These are phyloP conservation scores for Sugiyamaella japonica DNA, from an alignment of 1,139 yeast genomes.

Conservation along the genomic window DNA sequence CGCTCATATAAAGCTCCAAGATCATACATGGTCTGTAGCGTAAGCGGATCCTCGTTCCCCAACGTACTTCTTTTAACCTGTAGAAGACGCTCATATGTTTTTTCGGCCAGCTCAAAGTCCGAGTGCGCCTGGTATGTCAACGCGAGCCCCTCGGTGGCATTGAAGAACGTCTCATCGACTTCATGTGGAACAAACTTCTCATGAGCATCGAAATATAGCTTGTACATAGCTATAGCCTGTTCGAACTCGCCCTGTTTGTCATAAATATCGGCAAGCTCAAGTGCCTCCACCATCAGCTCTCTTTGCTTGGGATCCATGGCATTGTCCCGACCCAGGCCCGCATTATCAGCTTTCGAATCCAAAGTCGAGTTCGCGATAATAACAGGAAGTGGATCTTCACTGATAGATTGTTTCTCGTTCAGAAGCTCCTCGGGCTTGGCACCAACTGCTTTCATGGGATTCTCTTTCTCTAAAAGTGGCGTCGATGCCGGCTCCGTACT, in stretches of 20 bases:
- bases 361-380: neutral
- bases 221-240: slow-evolving; percentile 12
- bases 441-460: slow-evolving; percentile 4
- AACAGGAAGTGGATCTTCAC: neutral
- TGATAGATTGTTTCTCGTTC: neutral
- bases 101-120: neutral
- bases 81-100: neutral
- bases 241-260: slow-evolving; percentile 1
- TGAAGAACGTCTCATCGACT: neutral
- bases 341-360: neutral
- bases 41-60: neutral
- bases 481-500: slow-evolving; percentile 11
- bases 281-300: slow-evolving; percentile 6
- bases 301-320: neutral
- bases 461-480: slow-evolving; percentile 18
- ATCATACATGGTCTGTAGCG: slow-evolving; percentile 8
- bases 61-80: neutral
- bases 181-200: slow-evolving; percentile 1
- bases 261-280: slow-evolving; percentile 9
- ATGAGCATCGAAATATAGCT: slow-evolving; percentile 6
- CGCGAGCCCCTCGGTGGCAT: slow-evolving; percentile 4
- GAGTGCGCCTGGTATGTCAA: slow-evolving; percentile 1
- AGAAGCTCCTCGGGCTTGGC: neutral
- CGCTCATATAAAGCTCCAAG: neutral
- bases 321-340: neutral